Base-by-base conservation (phyloP, 176 grass and related monocot species). In the Aechmea fasciata region DNA sequence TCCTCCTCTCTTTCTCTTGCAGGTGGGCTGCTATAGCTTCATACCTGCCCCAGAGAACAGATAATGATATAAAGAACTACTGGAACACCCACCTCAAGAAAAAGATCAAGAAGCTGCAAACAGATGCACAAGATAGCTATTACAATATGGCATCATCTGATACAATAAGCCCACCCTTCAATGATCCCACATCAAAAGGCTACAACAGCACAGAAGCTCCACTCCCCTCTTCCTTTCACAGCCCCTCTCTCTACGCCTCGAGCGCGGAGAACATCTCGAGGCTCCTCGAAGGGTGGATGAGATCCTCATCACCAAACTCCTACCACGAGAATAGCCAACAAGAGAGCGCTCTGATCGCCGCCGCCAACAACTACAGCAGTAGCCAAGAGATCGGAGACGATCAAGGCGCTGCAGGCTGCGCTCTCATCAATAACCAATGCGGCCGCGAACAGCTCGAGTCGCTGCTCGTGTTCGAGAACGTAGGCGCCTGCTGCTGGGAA, bases 61-160 rank as follows among this genome's bases (percentile, higher is more conserved):
- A 96, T 74, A 96, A 96, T 71, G 91, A 96, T 72, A 96, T 96
- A 80, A 96, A 96, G 81, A 96, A 96, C 73, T 96, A 87, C 81
- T 96, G 91, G 91, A 96, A 96, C 78, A 96, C 87, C 13, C 87
- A 90, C 69, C 85, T 96, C 67, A 96, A 96, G 91, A 96, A 96
- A 71, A 90, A 90, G 79, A 78, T 96, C 69, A 81, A 70, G 76
- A 88, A 93, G 84, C 19, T 15, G n/a, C 55, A 59, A 15, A 15
- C 55, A 41, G 33, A 5, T 41, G 33, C 55, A 59, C 55, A 59
- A 22, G 33, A 41, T 41, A 41, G 33, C 55, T 20, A 59, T 18
- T 22, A 22, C 55, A 59, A 18, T 59, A 85, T 52, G 63, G 68
- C 13, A 28, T 28, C 83, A 52, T 52, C 28, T 70, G 68, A 61